These are phyloP conservation scores for Cryptosporidium xiaoi DNA, from an alignment of 169 alveolate genomes.

Conservation along the genomic window DNA sequence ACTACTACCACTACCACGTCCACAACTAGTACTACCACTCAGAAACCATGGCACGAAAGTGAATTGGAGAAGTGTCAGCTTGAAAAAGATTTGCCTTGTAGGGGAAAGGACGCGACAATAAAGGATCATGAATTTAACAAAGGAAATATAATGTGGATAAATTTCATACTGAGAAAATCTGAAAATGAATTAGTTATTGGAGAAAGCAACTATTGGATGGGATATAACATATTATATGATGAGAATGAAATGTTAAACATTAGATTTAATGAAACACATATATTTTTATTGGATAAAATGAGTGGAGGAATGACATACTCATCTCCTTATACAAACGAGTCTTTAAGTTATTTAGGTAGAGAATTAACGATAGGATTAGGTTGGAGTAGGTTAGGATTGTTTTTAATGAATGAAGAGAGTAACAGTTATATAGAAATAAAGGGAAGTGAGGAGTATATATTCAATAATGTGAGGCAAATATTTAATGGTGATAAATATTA, in stretches of 20 bases:
- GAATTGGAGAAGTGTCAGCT: constrained; percentile 31
- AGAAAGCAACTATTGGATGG: constrained; percentile 20
- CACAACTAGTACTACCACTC: constrained; percentile 1
- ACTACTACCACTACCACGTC: constrained; percentile 51
- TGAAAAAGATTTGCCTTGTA: constrained; percentile 11
- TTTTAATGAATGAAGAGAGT: neutral
- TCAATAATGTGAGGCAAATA: constrained; percentile 5
- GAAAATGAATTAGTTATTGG: neutral
- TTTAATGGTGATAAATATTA: neutral
- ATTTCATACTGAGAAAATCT: neutral
- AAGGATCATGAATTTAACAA: constrained; percentile 3
- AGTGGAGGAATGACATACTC: neutral
- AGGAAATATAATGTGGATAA: constrained; percentile 37
- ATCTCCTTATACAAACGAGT: constrained; percentile 23
- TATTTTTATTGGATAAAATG: neutral
- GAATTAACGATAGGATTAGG: constrained; percentile 12
- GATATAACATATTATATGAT: constrained; percentile 13
- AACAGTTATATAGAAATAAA: constrained; percentile 25
- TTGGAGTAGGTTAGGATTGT: constrained; percentile 63
- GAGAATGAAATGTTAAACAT: constrained; percentile 2
- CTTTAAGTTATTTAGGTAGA: constrained; percentile 12
- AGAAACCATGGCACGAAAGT: constrained; percentile 35
- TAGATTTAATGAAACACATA: constrained; percentile 11
- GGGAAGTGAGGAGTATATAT: constrained; percentile 14
- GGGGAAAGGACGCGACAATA: constrained; percentile 25